Base-by-base conservation (phyloP, 768 basidiomycete genomes). In the Lactarius pseudohatsudake region DNA sequence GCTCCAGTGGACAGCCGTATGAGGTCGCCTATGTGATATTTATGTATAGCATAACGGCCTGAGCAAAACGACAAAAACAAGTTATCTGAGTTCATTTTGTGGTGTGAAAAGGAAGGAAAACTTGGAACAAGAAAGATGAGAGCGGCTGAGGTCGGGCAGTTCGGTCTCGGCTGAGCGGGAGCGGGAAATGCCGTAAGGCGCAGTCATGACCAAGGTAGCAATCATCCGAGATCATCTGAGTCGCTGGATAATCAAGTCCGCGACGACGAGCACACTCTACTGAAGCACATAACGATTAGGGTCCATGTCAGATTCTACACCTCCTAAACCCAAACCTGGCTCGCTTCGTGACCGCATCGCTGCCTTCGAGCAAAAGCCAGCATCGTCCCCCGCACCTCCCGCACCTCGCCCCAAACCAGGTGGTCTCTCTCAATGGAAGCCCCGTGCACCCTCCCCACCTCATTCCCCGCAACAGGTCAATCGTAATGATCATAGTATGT, bases 281-380 rank as follows among this genome's bases (percentile, higher is more conserved):
- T 28, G 34, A 1, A 28, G 20, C 55, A 34, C 34, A 20, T 16
- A 20, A 18, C 56, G 4, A 28, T 26, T 54, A 22, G 53, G n/a
- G 22, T 0, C 36, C 11, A 36, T 90, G 88, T 85, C 86, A 73
- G 86, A 88, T 76, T 78, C 82, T 16, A 75, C 84, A 10, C 81
- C 86, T 4, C 80, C 86, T 40, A 88, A 83, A 71, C 84, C 85
- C 47, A 91, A 91, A 74, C 81, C 82, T 15, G 89, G 90, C 47
- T 94, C 92, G 9, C 79, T 94, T 75, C 87, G 89, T 73, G 92
- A 94, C 79, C 86, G 92, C 74, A 94, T 94, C 77, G 92, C 92
- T 16, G 91, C 90, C 15, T 94, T 94, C 75, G 92, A 94, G 82
- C 76, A 80, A 67, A 86, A 87, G 73, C 83, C 85, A 57, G 77